Evolutionary conservation across 768 basidiomycete species (phyloP), one percentile per base, ranked within the genome.

Genomic region (Mycena amicta): DNA sequence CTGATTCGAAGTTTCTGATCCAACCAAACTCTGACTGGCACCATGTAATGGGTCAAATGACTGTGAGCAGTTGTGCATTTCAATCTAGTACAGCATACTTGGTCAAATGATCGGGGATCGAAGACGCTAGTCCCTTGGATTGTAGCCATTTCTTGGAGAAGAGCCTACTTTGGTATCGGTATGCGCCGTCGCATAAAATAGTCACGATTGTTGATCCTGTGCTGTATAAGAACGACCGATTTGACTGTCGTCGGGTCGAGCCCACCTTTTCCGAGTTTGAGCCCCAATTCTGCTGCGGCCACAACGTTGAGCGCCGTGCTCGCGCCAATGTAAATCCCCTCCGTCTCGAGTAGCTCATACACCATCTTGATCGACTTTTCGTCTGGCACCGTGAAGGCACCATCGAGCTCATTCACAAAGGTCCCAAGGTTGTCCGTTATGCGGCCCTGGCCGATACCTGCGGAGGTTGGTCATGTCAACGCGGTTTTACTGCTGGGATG

Each of bases 361-460:
- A 99, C 75, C 95, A 97, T 98, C 52, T 81, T 82, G 66, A 99
- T 93, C 18, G 93, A 88, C 70, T 96, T 89, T 67, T 86, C 84
- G 64, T 99, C 97, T 3, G 93, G 78, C 33, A 98, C 88, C 59
- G 85, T 87, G 67, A 98, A 80, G 3, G 95, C 92, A 18, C 96
- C 95, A 26, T 86, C 82, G 18, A 99, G 50, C 46, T 92, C 77
- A 2, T 86, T 77, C 43, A 98, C 77, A 70, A 96, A 90, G 1
- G 88, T 93, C 23, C 76, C 87, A 64, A 99, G 76, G 72, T 99
- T 99, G 69, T 91, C 79, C 11, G 97, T 99, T 49, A 99, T 82
- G 60, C 97, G 89, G 15, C 97, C 97, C 73, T 98, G 97, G 53
- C 97, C 97, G 67, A 99, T 98, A 33, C 95, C 94, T 97, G 57